phyloP scores from a whole-genome alignment of 2,329 filamentous ascomycete species.

The Trematosphaeria pertusa region DNA sequence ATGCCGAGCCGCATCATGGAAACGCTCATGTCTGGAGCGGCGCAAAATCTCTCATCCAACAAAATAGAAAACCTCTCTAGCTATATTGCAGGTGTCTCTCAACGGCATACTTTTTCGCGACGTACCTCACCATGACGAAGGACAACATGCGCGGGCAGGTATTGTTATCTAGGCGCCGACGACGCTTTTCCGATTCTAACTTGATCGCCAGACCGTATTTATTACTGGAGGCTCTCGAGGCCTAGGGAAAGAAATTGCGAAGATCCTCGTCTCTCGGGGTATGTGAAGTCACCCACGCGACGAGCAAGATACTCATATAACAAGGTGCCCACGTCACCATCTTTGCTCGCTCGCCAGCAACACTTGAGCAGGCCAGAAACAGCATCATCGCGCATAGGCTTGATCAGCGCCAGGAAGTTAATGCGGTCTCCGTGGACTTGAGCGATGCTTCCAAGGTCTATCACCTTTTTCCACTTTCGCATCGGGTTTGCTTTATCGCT shows the following conservation, averaged over 20 bases:
- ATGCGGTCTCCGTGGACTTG: slow-evolving; percentile 14
- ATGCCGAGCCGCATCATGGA: too few species aligned
- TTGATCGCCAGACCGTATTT: slow-evolving; percentile 32
- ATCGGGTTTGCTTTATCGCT: too few species aligned
- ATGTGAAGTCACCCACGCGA: neutral
- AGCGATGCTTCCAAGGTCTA: slow-evolving; percentile 5
- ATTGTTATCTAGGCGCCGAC: too few species aligned
- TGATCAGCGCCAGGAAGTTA: slow-evolving; percentile 3
- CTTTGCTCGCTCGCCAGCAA: slow-evolving; percentile 11
- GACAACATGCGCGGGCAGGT: too few species aligned
- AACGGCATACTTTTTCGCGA: too few species aligned
- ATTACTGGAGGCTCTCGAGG: slow-evolving; percentile 30
- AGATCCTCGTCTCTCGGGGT: slow-evolving; percentile 16
- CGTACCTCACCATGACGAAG: too few species aligned
- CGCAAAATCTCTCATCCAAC: too few species aligned
- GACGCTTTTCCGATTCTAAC: too few species aligned
- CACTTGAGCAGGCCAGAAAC: slow-evolving; percentile 12
- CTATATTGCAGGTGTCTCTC: too few species aligned
- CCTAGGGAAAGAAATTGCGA: slow-evolving; percentile 33
- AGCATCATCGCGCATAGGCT: slow-evolving; percentile 9
- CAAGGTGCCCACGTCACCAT: slow-evolving; percentile 21
- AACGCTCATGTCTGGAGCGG: too few species aligned
- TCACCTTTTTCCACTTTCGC: neutral
- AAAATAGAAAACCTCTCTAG: too few species aligned
- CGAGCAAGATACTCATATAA: neutral